phyloP scores from a whole-genome alignment of 805 yeast genomes.

The Teunomyces stri region DNA sequence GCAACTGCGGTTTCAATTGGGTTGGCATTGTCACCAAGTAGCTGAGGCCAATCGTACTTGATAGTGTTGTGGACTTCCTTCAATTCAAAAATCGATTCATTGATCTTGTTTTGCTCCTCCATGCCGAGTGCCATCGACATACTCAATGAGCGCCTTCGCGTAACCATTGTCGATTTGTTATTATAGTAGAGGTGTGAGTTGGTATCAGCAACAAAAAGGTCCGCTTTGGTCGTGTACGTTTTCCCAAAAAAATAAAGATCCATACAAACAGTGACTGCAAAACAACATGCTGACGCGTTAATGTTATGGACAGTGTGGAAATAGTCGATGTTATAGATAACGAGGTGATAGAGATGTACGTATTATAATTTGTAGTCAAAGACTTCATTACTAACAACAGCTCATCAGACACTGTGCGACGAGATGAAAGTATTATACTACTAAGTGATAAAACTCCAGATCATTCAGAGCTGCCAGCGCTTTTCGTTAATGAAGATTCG shows the following conservation, averaged over 20 bases:
- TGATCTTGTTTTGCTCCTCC: conserved; percentile 1
- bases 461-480: background rate
- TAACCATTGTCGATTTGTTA: conserved; percentile 1
- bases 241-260: background rate
- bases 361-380: conserved; percentile 2
- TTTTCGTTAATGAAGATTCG: conserved; percentile 8
- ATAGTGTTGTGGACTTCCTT: conserved; percentile 35
- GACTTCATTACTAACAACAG: conserved; percentile 1
- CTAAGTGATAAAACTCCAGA: background rate
- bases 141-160: conserved; percentile 2
- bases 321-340: conserved; percentile 13
- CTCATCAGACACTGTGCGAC: conserved; percentile 1
- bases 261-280: conserved; percentile 1
- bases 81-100: conserved; percentile 32
- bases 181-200: too few species aligned
- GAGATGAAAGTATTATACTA: background rate
- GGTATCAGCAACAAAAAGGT: background rate
- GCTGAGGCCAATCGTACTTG: conserved; percentile 44
- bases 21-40: conserved; percentile 52
- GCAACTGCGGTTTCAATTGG: conserved; percentile 85
- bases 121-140: conserved; percentile 4
- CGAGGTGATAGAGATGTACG: conserved; percentile 23
- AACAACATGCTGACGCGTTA: background rate
- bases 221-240: background rate
- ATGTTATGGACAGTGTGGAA: conserved; percentile 11